These are phyloP conservation scores for Penicillium turbatum DNA, from an alignment of 495 filamentous ascomycete genomes.

Conservation along the genomic window DNA sequence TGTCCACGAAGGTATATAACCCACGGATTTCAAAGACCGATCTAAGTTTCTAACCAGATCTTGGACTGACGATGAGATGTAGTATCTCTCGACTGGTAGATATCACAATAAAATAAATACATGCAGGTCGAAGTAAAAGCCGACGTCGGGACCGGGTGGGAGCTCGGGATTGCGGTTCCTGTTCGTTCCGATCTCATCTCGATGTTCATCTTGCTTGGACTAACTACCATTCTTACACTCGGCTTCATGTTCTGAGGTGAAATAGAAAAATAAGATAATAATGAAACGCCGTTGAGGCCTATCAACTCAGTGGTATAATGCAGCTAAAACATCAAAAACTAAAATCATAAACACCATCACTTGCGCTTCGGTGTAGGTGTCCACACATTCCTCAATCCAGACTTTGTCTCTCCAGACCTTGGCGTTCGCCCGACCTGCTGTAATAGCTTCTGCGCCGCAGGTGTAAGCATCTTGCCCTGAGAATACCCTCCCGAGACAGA, in stretches of 20 bases:
- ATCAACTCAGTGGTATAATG: not conserved
- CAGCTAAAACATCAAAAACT: not conserved
- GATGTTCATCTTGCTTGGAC: not conserved
- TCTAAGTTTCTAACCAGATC: not conserved
- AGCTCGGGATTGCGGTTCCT: conserved; percentile 16
- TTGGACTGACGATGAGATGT: not conserved
- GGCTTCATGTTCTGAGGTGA: not conserved
- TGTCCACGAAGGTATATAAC: not conserved
- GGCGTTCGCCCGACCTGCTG: conserved; percentile 55
- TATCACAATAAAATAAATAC: too few relatives aligned
- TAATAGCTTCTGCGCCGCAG: conserved; percentile 77
- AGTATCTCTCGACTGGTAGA: not conserved
- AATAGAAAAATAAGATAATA: not conserved
- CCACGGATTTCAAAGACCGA: not conserved
- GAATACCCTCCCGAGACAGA: conserved; percentile 8
- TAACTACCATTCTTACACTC: not conserved
- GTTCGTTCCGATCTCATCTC: conserved; percentile 13
- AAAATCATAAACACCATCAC: conserved; percentile 14
- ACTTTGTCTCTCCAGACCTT: conserved; percentile 30
- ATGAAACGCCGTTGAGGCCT: not conserved
- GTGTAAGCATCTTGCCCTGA: conserved; percentile 45
- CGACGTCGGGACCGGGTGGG: conserved; percentile 21
- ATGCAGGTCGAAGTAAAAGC: too few relatives aligned
- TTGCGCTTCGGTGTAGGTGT: conserved; percentile 49
- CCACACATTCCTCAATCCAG: conserved; percentile 50